These are phyloP conservation scores for Thoreauomyces humboldtii DNA, from an alignment of 192 early-diverging fungal species.

Conservation along the genomic window DNA sequence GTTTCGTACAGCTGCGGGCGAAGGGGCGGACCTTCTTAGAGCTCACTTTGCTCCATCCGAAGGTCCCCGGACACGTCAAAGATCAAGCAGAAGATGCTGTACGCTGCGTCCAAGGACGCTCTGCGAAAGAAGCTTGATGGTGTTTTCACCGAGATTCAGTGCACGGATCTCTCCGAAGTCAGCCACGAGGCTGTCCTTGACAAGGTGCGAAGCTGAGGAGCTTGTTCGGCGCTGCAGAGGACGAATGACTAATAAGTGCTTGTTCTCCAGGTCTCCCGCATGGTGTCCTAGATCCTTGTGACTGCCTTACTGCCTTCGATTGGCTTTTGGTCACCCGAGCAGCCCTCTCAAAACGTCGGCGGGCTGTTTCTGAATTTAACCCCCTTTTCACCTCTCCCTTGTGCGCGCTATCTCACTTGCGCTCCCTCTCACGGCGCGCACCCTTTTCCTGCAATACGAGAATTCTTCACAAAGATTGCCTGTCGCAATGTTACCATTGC, in stretches of 20 bases:
- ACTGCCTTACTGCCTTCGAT: too few species aligned
- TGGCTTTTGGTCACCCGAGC: too few species aligned
- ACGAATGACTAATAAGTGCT: neutral
- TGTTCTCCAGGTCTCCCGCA: conserved; percentile 32
- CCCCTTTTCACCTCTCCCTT: too few species aligned
- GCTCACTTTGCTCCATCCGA: neutral
- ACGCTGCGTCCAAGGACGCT: conserved; percentile 80
- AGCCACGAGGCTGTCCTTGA: conserved; percentile 67
- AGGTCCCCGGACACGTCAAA: conserved; percentile 78
- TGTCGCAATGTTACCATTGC: too few species aligned
- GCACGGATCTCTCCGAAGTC: conserved; percentile 78
- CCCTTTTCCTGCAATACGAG: too few species aligned
- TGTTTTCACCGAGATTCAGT: conserved; percentile 75
- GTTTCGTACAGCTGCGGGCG: neutral
- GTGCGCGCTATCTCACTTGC: too few species aligned
- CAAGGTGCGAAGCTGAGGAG: conserved; percentile 49
- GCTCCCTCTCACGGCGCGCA: too few species aligned
- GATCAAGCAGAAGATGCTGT: conserved; percentile 86
- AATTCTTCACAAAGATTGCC: too few species aligned
- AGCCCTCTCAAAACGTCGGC: too few species aligned
- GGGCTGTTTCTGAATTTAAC: too few species aligned
- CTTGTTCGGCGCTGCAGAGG: neutral
- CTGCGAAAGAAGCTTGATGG: conserved; percentile 73
- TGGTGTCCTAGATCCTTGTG: conserved; percentile 45
- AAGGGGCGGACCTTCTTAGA: neutral